Evolutionary conservation across 306 rosid genomes (phyloP).

Genomic region (Abrus precatorius): DNA sequence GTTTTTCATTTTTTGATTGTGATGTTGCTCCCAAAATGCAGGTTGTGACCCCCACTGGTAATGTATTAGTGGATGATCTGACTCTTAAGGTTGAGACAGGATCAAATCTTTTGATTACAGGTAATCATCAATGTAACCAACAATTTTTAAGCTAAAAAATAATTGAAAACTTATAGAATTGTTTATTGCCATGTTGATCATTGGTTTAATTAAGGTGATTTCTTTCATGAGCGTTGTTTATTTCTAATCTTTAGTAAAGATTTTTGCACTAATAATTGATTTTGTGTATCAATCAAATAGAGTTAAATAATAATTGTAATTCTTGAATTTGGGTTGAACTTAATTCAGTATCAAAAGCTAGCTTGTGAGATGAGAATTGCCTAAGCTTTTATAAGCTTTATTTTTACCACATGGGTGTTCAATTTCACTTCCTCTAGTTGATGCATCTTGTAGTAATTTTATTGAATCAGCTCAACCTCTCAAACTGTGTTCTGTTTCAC

Average conservation of each 20-base stretch:
- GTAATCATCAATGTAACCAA: conserved; percentile 47
- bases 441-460: not conserved
- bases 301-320: not conserved
- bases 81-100: conserved; percentile 78
- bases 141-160: not conserved
- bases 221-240: not conserved
- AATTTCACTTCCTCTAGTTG: not conserved
- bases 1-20: conserved; percentile 41
- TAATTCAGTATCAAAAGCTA: too few relatives aligned
- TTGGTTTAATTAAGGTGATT: not conserved
- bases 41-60: conserved; percentile 90
- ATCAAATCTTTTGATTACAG: conserved; percentile 89
- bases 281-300: not conserved
- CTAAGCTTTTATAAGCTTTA: too few relatives aligned
- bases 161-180: not conserved
- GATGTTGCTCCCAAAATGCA: conserved; percentile 47
- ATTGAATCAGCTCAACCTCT: not conserved
- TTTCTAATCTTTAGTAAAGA: not conserved
- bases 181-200: conserved; percentile 4
- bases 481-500: not conserved
- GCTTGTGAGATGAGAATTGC: too few relatives aligned
- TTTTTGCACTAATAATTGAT: not conserved
- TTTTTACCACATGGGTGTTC: too few relatives aligned
- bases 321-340: too few relatives aligned
- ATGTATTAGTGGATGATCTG: conserved; percentile 83